phyloP scores from a whole-genome alignment of 192 early-diverging fungal species.

The Gigaspora rosea region DNA sequence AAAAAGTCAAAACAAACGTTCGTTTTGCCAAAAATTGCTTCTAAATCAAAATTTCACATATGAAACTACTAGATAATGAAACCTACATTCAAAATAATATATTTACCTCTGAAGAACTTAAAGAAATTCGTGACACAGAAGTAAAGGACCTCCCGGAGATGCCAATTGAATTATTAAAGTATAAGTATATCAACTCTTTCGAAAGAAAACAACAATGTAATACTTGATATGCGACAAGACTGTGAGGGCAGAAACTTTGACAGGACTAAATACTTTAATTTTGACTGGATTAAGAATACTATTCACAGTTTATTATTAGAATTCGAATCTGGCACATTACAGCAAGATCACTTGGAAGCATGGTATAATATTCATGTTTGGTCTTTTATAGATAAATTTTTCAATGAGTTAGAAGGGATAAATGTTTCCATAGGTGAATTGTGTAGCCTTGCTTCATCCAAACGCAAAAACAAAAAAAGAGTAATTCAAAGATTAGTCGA shows the following conservation, averaged over 20 bases:
- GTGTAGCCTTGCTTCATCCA: constrained; percentile 29
- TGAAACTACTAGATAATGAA: neutral
- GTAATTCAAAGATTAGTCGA: neutral
- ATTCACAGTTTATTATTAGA: constrained; percentile 13
- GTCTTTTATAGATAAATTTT: constrained; percentile 33
- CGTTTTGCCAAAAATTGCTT: too few relatives aligned
- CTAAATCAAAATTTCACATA: too few relatives aligned
- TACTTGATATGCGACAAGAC: constrained; percentile 8
- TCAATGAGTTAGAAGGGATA: constrained; percentile 21
- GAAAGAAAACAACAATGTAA: constrained; percentile 6
- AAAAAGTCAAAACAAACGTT: too few relatives aligned
- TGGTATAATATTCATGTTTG: constrained; percentile 29
- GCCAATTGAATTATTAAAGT: neutral
- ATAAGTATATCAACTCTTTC: constrained; percentile 15
- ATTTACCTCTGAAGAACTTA: constrained; percentile 6
- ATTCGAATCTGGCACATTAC: constrained; percentile 14
- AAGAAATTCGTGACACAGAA: neutral
- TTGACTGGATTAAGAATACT: constrained; percentile 21
- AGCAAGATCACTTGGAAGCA: constrained; percentile 11
- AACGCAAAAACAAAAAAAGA: constrained; percentile 29
- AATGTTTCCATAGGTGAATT: constrained; percentile 27
- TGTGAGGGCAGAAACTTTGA: constrained; percentile 19
- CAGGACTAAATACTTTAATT: constrained; percentile 11
- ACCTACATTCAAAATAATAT: neutral
- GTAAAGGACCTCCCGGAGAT: neutral